phyloP scores from a whole-genome alignment of 768 basidiomycete species.

The Lactarius evosmus region DNA sequence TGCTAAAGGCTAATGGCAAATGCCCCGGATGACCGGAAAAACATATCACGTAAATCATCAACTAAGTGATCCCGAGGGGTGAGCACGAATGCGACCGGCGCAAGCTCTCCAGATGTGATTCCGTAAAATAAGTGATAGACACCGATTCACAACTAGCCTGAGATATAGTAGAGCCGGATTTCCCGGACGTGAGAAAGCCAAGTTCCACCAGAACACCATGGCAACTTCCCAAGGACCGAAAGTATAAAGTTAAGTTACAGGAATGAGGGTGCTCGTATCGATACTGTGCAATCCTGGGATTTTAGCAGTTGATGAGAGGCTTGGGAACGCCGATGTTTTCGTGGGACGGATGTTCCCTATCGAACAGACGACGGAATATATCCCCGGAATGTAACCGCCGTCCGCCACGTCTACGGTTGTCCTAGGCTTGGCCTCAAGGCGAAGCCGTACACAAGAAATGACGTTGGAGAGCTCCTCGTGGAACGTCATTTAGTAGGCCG shows the following conservation, averaged over 20 bases:
- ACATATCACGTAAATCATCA: neutral
- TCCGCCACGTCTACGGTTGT: neutral
- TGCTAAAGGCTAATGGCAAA: too few species aligned
- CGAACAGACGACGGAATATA: neutral
- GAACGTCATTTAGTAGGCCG: neutral
- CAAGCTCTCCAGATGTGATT: neutral
- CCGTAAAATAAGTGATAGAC: neutral
- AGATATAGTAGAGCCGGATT: neutral
- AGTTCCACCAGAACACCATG: neutral
- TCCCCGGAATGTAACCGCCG: neutral
- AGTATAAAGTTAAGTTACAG: neutral
- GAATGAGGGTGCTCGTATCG: neutral
- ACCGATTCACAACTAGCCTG: neutral
- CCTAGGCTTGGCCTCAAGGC: neutral
- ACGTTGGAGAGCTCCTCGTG: neutral
- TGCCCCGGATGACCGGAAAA: too few species aligned
- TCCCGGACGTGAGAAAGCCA: neutral
- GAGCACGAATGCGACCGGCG: neutral
- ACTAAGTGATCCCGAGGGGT: neutral
- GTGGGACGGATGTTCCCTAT: neutral
- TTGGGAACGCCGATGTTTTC: neutral
- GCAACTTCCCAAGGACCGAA: neutral
- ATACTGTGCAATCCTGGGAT: neutral
- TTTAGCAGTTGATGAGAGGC: neutral
- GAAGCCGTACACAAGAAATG: neutral